Percentiles rank a stretch among this genome's conserved stretches.
phyloP scores from a whole-genome alignment of 306 rosid species.

The Rosa multiflora region DNA sequence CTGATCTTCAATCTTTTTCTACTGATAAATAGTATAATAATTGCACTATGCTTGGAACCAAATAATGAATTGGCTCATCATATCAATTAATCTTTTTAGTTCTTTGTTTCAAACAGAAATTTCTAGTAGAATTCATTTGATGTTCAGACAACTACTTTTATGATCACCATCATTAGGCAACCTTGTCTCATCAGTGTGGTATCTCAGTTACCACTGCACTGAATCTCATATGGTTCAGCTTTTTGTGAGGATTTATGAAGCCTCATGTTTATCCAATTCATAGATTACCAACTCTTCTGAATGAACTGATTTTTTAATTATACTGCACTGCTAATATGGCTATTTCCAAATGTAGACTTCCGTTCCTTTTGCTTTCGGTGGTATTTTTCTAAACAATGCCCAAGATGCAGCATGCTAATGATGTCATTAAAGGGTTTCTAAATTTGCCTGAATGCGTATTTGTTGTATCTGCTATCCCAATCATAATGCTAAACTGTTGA shows the following conservation, averaged over 20 bases:
- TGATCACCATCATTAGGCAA: neutral
- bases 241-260: slow-evolving; percentile 1
- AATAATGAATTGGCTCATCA: neutral
- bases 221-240: neutral
- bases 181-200: neutral
- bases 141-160: neutral
- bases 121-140: neutral
- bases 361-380: neutral
- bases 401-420: neutral
- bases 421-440: neutral
- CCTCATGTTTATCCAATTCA: neutral
- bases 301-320: neutral
- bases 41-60: neutral
- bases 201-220: neutral
- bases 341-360: neutral
- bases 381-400: neutral
- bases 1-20: neutral
- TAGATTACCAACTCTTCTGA: neutral
- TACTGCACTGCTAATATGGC: neutral
- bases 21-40: neutral
- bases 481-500: neutral
- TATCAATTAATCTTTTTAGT: neutral
- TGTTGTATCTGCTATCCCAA: neutral
- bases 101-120: neutral
- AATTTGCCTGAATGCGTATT: neutral